Base-by-base conservation (phyloP, 148 eudicot species). In the Amaranthus cruentus region DNA sequence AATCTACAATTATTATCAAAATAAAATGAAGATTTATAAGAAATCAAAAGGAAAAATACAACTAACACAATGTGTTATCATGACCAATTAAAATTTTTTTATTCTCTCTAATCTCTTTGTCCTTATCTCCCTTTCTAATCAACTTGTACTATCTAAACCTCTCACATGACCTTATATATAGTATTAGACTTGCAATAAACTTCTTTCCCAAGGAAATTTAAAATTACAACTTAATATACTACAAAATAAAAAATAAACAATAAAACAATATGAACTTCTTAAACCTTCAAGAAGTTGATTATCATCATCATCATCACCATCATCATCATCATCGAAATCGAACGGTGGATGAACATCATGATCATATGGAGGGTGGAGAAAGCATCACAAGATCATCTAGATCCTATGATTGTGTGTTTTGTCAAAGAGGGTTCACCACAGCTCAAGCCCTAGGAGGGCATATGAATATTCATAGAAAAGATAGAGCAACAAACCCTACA, bases 361-460 rank as follows among this genome's bases (percentile, higher is more conserved):
- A 61, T 49, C 43, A 60, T 58, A 13, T 54, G 56, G 66, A 78
- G 6, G 48, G 14, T 53, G 69, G 62, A 53, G 81, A 56, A 59
- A 71, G 21, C 14, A 18, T 18, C 18, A 57, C 66, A 15, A 66
- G 60, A 8, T 56, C 13, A 21, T 38, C 9, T 10, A 69, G 81
- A 75, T 81, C 79, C 0, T 82, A 79, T 63, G 80, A 88, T 76
- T 88, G 91, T 73, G 86, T 88, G 58, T 86, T 84, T 71, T 88
- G 91, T 67, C 82, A 81, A 77, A 78, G 86, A 66, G 89, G 91
- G 21, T 88, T 88, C 83, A 83, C 84, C 6, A 84, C 89, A 0
- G 91, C 91, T n/a, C 91, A 88, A 72, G 91, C 89, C 61, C 68
- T 88, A 68, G 91, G 91, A 48, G 91, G 91, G 46, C 91, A 88